Percentiles rank a stretch among this genome's conserved stretches.
phyloP scores from a whole-genome alignment of 1,139 yeast genomes.

The Hyphopichia wangnamkhiaoensis region DNA sequence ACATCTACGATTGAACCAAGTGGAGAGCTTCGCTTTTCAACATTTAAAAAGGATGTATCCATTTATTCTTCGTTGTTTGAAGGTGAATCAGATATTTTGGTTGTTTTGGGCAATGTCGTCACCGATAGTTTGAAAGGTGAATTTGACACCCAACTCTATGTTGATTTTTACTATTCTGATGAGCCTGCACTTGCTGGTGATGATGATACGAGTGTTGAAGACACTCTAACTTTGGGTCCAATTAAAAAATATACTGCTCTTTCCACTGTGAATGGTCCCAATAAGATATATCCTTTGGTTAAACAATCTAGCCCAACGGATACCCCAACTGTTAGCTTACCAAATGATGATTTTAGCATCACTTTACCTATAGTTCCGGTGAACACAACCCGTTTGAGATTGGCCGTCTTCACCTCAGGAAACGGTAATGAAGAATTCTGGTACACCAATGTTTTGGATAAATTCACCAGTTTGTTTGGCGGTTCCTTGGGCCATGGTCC shows the following conservation, averaged over 20 bases:
- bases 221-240: background rate
- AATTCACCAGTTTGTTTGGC: constrained; percentile 30
- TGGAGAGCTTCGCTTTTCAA: constrained; percentile 22
- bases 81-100: constrained; percentile 22
- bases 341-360: constrained; percentile 26
- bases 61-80: constrained; percentile 48
- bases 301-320: constrained; percentile 12
- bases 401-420: constrained; percentile 63
- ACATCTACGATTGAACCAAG: constrained; percentile 73
- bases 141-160: constrained; percentile 49
- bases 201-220: constrained; percentile 5
- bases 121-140: constrained; percentile 53
- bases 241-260: constrained; percentile 11
- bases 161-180: constrained; percentile 42
- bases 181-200: constrained; percentile 1
- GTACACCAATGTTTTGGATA: constrained; percentile 57
- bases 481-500: constrained; percentile 51
- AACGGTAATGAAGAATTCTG: constrained; percentile 73
- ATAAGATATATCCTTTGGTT: constrained; percentile 24
- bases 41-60: constrained; percentile 57
- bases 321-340: constrained; percentile 41
- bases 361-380: constrained; percentile 29
- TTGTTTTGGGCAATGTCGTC: constrained; percentile 61
- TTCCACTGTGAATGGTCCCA: constrained; percentile 20
- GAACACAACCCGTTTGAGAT: constrained; percentile 49